Evolutionary conservation across 257 asterid genomes (phyloP), one percentile per base, ranked within the genome.

Genomic region (Lycium barbarum): DNA sequence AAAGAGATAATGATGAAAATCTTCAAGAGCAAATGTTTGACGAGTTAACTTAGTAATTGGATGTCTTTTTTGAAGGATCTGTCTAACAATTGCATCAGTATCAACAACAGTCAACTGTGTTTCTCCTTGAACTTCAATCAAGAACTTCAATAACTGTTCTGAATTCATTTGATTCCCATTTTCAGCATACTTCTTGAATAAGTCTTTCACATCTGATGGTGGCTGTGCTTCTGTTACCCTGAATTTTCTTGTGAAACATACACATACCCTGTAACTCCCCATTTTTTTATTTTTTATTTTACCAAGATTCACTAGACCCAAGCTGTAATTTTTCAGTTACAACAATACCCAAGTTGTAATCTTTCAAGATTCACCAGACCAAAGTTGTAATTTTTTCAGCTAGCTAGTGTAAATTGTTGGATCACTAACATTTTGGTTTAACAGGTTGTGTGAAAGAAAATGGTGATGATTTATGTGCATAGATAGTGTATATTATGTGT

Each of bases 1-100:
- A 84, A 94, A 94, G 53, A 94, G 92, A 86, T 88, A 94, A 68
- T 90, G 95, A 85, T 91, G 94, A 87, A 94, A 94, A 83, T 94
- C 97, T 0, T 89, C 92, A 11, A 88, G 86, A 59, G 85, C 36
- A 71, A 89, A 89, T 55, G 78, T 54, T 22, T 83, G 89, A 0
- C 92, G 86, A 40, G 87, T 79, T 83, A 89, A 86, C 88, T 86
- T 89, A 10, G 87, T 45, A 80, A 88, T 80, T 40, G 85, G 90
- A 26, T 89, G 92, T 63, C 86, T 85, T 79, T 67, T 89, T 17
- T 86, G 85, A 67, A 94, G 91, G 95, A 93, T 91, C 92, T 92
- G 96, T 83, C 89, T 90, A 85, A 92, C 26, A 55, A 84, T 68
- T 2, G 63, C 81, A 45, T 89, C 90, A 7, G 89, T 88, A 33